Evolutionary conservation across 441 rosid species (phyloP).

Genomic region (Melastoma candidum): DNA sequence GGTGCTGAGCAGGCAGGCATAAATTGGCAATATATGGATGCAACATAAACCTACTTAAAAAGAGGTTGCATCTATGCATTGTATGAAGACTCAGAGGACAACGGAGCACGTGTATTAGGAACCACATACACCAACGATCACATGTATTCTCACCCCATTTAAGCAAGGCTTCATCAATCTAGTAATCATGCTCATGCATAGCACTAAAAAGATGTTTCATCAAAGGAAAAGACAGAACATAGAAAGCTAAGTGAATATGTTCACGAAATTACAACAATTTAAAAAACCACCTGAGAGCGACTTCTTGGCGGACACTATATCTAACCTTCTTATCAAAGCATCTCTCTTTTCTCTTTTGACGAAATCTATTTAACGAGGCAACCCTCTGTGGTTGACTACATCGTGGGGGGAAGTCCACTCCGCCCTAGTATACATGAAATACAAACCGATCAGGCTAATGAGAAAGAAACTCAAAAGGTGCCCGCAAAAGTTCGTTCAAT

Average conservation of each 20-base stretch:
- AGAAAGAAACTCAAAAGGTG: background rate
- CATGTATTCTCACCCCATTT: too few species aligned
- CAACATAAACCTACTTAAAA: too few species aligned
- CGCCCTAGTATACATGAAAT: slow-evolving; percentile 28
- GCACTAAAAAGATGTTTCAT: background rate
- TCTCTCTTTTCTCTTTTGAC: slow-evolving; percentile 88
- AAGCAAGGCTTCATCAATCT: too few species aligned
- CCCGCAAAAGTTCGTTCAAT: too few species aligned
- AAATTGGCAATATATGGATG: too few species aligned
- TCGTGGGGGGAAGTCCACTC: slow-evolving; percentile 46
- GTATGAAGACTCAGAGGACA: background rate
- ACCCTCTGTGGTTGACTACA: slow-evolving; percentile 76
- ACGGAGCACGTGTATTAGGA: background rate
- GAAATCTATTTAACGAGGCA: slow-evolving; percentile 77
- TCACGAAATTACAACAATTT: background rate
- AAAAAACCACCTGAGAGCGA: slow-evolving; percentile 64
- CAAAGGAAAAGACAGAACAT: slow-evolving; percentile 2
- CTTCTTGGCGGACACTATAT: slow-evolving; percentile 96
- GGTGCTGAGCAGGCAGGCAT: too few species aligned
- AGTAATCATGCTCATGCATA: too few species aligned
- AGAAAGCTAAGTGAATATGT: background rate
- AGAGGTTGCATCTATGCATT: background rate
- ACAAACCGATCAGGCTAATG: slow-evolving; percentile 1
- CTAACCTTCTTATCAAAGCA: slow-evolving; percentile 92
- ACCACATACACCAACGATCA: background rate